Evolutionary conservation across 225 moss, liverwort and hornwort genomes (phyloP).

Genomic region (Climacium dendroides): DNA sequence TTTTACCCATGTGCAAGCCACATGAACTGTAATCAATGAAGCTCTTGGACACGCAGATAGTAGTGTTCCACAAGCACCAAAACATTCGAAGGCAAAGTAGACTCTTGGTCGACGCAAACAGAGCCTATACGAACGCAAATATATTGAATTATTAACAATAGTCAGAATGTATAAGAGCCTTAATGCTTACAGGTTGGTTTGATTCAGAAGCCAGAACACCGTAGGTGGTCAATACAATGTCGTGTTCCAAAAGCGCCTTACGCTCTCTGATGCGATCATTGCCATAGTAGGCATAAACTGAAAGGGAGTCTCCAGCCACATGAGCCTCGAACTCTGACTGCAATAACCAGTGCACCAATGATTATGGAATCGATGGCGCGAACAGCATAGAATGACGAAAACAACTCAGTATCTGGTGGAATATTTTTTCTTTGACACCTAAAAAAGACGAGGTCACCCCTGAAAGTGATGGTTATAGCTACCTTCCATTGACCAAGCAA

Average conservation of each 20-base stretch:
- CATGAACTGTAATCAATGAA: background rate
- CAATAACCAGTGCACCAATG: background rate
- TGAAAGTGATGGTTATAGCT: background rate
- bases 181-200: conserved; percentile 36
- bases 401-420: background rate
- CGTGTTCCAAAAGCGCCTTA: conserved; percentile 58
- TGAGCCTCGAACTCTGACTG: conserved; percentile 84
- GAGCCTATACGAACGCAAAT: background rate
- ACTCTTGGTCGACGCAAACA: background rate
- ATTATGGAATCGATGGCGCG: background rate
- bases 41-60: background rate
- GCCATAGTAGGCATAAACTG: conserved; percentile 73
- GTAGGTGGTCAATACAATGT: conserved; percentile 77
- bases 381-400: background rate
- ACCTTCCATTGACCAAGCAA: conserved; percentile 95
- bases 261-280: conserved; percentile 46
- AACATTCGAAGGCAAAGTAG: background rate
- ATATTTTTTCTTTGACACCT: background rate
- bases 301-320: conserved; percentile 51
- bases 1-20: background rate
- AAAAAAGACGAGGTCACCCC: background rate
- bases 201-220: conserved; percentile 68
- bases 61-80: background rate
- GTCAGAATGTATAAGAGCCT: background rate
- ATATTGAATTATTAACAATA: background rate